A percentile compares a stretch with the other conserved stretches of the same genome.
Conservation (phyloP, 352 stramenopile species). For the Pythium utonaiense region DNA sequence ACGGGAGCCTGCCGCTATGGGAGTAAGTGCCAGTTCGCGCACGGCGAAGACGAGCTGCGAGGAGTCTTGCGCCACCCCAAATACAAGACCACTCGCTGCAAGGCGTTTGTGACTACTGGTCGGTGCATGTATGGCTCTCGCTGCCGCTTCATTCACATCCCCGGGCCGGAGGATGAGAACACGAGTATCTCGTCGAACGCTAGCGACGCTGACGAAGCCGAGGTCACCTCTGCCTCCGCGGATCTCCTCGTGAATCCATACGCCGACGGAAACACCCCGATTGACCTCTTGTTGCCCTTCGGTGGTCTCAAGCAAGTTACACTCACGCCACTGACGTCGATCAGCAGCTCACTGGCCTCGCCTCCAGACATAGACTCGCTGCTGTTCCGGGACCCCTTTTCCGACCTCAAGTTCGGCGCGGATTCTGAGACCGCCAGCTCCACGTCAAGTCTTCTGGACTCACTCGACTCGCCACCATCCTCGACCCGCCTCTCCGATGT, state of each 20-base stretch:
- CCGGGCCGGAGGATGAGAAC: slow-evolving; percentile 34
- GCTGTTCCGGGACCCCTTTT: slow-evolving; percentile 52
- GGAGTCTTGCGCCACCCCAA: slow-evolving; percentile 86
- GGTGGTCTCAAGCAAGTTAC: slow-evolving; percentile 62
- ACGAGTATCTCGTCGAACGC: slow-evolving; percentile 46
- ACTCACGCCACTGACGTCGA: slow-evolving; percentile 45
- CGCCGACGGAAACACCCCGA: slow-evolving; percentile 45
- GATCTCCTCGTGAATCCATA: slow-evolving; percentile 73
- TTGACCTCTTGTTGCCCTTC: slow-evolving; percentile 64
- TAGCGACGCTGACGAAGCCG: slow-evolving; percentile 68
- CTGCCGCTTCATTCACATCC: slow-evolving; percentile 85
- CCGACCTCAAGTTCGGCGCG: slow-evolving; percentile 28
- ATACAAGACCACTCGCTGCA: slow-evolving; percentile 91
- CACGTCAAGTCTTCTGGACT: slow-evolving; percentile 31
- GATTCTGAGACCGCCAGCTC: slow-evolving; percentile 28
- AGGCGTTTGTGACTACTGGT: slow-evolving; percentile 81
- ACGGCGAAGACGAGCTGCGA: slow-evolving; percentile 81
- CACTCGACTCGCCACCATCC: slow-evolving; percentile 36
- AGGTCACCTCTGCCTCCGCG: slow-evolving; percentile 28
- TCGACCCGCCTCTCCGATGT: slow-evolving; percentile 28
- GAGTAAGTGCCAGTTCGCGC: slow-evolving; percentile 88
- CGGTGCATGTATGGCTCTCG: slow-evolving; percentile 86
- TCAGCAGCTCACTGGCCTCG: slow-evolving; percentile 34
- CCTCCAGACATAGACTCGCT: slow-evolving; percentile 21
- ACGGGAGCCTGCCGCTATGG: slow-evolving; percentile 86